Evolutionary conservation across 805 yeast species (phyloP).

Genomic region (Pichia occidentalis): DNA sequence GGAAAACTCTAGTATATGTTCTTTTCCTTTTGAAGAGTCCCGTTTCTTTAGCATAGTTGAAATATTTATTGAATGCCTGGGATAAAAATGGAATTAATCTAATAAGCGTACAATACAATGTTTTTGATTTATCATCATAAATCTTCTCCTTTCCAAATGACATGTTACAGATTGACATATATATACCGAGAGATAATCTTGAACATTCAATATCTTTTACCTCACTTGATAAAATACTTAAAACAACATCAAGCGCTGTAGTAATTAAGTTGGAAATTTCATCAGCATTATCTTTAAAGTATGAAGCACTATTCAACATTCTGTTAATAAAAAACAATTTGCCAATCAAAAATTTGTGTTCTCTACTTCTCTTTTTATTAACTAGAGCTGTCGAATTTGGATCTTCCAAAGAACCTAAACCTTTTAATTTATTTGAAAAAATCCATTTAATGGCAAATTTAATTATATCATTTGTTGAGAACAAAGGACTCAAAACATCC

Average conservation of each 20-base stretch:
- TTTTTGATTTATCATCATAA: conserved; percentile 26
- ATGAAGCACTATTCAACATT: conserved; percentile 31
- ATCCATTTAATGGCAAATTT: conserved; percentile 39
- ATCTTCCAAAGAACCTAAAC: conserved; percentile 39
- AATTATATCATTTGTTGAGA: conserved; percentile 36
- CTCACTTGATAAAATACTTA: conserved; percentile 48
- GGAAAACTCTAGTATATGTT: conserved; percentile 64
- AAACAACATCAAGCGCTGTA: conserved; percentile 46
- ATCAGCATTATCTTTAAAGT: background rate
- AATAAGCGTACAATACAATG: conserved; percentile 39
- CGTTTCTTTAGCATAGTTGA: conserved; percentile 41
- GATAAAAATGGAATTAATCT: conserved; percentile 51
- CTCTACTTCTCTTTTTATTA: conserved; percentile 38
- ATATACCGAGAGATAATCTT: conserved; percentile 55
- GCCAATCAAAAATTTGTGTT: conserved; percentile 47
- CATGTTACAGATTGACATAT: conserved; percentile 41
- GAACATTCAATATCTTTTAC: conserved; percentile 49
- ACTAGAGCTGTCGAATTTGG: conserved; percentile 22
- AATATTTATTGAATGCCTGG: conserved; percentile 43
- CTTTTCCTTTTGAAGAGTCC: conserved; percentile 47
- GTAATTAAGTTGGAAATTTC: conserved; percentile 33
- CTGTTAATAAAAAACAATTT: conserved; percentile 59
- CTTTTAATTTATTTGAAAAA: conserved; percentile 50
- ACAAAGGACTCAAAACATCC: conserved; percentile 34
- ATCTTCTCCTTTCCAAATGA: conserved; percentile 21